phyloP scores from a whole-genome alignment of 2,329 filamentous ascomycete genomes.

The Beauveria rudraprayagi region DNA sequence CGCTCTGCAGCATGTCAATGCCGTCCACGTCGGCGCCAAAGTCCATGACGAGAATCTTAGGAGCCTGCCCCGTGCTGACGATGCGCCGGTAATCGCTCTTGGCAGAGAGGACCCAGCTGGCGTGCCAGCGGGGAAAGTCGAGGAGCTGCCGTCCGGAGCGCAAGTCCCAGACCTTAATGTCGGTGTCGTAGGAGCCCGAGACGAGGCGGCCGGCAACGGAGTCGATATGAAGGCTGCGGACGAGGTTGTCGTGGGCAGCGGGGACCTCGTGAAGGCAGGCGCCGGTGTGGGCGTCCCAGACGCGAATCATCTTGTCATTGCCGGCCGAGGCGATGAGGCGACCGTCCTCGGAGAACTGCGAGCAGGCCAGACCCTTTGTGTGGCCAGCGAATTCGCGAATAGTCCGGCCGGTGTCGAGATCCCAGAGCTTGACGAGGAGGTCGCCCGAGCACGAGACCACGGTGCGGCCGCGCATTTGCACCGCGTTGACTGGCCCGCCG shows the following conservation, averaged over 20 bases:
- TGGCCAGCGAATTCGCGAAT: constrained; percentile 87
- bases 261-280: constrained; percentile 72
- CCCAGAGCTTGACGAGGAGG: constrained; percentile 90
- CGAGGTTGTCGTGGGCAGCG: constrained; percentile 76
- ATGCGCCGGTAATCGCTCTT: constrained; percentile 94
- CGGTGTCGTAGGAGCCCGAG: constrained; percentile 89
- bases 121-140: constrained; percentile 89
- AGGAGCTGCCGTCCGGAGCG: constrained; percentile 69
- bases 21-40: constrained; percentile 61
- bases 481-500: constrained; percentile 87
- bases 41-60: constrained; percentile 87
- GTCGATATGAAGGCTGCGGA: constrained; percentile 86
- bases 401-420: constrained; percentile 78
- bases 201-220: constrained; percentile 77
- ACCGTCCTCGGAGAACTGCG: constrained; percentile 94
- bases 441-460: constrained; percentile 93
- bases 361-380: constrained; percentile 88
- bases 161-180: constrained; percentile 91
- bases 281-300: constrained; percentile 90
- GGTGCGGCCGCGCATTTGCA: constrained; percentile 87
- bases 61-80: constrained; percentile 89
- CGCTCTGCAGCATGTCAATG: constrained; percentile 50
- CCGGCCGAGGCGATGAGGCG: constrained; percentile 87
- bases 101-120: constrained; percentile 91
- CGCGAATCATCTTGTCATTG: constrained; percentile 90